A percentile compares a stretch with the other conserved stretches of the same genome.
These are phyloP conservation scores for Xylariaceae sp. DNA, from an alignment of 2,329 filamentous ascomycete species.

Conservation along the genomic window DNA sequence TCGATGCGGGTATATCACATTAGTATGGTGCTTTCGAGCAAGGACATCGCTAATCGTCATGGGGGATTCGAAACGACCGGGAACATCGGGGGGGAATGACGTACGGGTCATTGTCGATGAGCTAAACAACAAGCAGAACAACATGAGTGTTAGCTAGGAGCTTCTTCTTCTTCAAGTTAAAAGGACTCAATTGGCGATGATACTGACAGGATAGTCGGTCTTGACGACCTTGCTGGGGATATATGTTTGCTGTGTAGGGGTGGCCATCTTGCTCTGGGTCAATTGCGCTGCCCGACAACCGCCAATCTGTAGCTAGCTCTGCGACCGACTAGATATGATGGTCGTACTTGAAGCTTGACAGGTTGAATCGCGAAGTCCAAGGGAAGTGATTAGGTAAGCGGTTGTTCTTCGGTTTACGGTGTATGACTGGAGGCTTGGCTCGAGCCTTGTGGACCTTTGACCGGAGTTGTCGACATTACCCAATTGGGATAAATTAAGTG, in stretches of 20 bases:
- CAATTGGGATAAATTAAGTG: not conserved
- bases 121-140: slow-evolving; percentile 47
- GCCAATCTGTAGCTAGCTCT: slow-evolving; percentile 14
- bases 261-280: slow-evolving; percentile 35
- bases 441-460: not conserved
- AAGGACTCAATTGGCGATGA: slow-evolving; percentile 5
- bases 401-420: slow-evolving; percentile 15
- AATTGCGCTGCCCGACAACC: slow-evolving; percentile 26
- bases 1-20: not conserved
- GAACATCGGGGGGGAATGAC: slow-evolving; percentile 28
- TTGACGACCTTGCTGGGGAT: slow-evolving; percentile 73
- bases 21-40: not conserved
- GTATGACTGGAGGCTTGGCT: too few relatives aligned
- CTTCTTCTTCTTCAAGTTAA: too few relatives aligned
- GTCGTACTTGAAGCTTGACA: slow-evolving; percentile 13
- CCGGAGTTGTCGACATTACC: not conserved
- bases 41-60: too few relatives aligned
- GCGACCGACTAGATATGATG: slow-evolving; percentile 9
- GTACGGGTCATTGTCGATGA: slow-evolving; percentile 99
- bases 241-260: slow-evolving; percentile 39
- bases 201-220: slow-evolving; percentile 80
- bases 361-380: slow-evolving; percentile 24
- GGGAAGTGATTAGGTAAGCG: slow-evolving; percentile 28
- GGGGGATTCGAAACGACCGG: not conserved
- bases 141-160: not conserved